Percentiles rank a stretch among this genome's conserved stretches.
These are phyloP conservation scores for Stenocarpella maydis DNA, from an alignment of 2,329 filamentous ascomycete species.

Conservation along the genomic window DNA sequence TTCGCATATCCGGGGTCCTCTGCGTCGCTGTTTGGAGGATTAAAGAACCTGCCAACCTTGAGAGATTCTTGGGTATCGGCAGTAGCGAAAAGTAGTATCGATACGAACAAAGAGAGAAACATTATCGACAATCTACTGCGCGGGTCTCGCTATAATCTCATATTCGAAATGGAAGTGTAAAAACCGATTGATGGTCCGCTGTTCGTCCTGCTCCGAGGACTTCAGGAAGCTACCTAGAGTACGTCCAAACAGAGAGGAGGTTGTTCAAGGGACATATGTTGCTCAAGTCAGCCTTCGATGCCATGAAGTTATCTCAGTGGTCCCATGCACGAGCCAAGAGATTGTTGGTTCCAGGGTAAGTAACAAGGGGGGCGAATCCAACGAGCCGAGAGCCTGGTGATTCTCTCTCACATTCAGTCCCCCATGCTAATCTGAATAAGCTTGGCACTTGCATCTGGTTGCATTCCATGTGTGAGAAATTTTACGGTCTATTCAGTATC, in stretches of 20 bases:
- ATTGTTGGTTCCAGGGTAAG: neutral
- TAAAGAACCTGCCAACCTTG: constrained; percentile 5
- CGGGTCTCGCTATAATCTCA: neutral
- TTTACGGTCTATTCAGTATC: neutral
- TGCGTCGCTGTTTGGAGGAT: constrained; percentile 7
- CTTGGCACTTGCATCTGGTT: neutral
- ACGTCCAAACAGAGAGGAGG: neutral
- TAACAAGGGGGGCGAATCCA: neutral
- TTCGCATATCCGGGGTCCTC: neutral
- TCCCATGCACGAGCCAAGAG: neutral
- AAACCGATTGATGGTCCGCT: neutral
- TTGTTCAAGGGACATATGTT: neutral
- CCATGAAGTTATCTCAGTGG: neutral
- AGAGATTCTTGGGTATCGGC: neutral
- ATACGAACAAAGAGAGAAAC: neutral
- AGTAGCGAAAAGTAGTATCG: neutral
- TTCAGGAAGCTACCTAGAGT: too few species aligned
- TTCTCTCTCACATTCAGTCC: neutral
- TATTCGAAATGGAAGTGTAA: neutral
- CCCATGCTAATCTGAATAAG: neutral
- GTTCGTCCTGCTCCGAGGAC: neutral
- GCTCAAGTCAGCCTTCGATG: too few species aligned
- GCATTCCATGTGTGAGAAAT: neutral
- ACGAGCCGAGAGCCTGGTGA: neutral
- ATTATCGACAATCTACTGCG: neutral